Evolutionary conservation across 2,329 filamentous ascomycete species (phyloP), one percentile per base, ranked within the genome.

Genomic region (Colletotrichum chrysophilum): DNA sequence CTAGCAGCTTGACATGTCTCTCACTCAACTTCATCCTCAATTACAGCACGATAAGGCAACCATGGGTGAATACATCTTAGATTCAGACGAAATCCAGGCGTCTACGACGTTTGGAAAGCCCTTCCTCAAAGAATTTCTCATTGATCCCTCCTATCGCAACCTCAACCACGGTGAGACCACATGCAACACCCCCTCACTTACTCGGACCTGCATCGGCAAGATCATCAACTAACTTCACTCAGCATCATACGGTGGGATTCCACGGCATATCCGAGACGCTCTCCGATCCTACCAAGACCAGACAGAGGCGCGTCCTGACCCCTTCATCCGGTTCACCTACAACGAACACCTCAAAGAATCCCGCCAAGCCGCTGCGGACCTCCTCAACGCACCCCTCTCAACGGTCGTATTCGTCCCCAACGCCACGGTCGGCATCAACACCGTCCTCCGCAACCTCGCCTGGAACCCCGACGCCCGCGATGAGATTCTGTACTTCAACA

Each of bases 171-270:
- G 94, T 94, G 85, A 76, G 34, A 64, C 8, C 32, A 26, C 18
- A 34, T 9, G 12, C 32, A 36, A 4, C 34, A 66, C 13, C 18
- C 36, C 16, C 26, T 36, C 21, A 21, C 52, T 48, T 18, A 28
- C n/a, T 52, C 43, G 43, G 43, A 52, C 43, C 43, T 52, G 43
- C n/a, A 52, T 52, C n/a, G 43, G 43, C 21, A 4, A 32, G 6
- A 82, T 79, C 30, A 55, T 52, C 18, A 56, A 73, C 76, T 76
- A 38, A 78, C 34, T 58, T 34, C 21, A 21, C 7, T 12, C 58
- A 92, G 94, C 95, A 65, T 97, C 95, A 1, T 98, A 95, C 82
- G 96, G 96, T 38, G 93, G 93, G 3, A 92, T 93, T 79, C 96
- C 96, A 5, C 86, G 85, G 12, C 82, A 85, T 24, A 88, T 98